Conservation (phyloP, 208 protist genomes). For the Acanthamoeba triangularis region DNA sequence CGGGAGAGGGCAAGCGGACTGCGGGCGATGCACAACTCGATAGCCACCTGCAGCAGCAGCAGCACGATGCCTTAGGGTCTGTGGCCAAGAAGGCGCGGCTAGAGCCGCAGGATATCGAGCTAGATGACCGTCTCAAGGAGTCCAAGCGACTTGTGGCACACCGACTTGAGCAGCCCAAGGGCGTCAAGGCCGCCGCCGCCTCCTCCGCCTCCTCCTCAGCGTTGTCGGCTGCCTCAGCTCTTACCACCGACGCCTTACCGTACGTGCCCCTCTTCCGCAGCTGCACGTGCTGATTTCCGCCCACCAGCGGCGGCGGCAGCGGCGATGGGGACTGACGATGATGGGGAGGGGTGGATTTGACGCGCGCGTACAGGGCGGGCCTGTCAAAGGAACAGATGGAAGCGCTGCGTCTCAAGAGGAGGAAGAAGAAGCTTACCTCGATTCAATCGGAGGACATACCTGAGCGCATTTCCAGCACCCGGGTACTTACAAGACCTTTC, state of each 20-base stretch:
- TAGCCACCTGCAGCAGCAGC: background rate
- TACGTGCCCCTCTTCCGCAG: background rate
- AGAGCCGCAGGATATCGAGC: slow-evolving; percentile 16
- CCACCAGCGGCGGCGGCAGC: too few species aligned
- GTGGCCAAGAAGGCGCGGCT: slow-evolving; percentile 9
- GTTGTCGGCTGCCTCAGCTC: background rate
- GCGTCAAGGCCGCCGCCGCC: background rate
- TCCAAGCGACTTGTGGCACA: slow-evolving; percentile 43
- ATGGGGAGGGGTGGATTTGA: background rate
- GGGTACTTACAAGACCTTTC: background rate
- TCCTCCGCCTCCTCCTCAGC: background rate
- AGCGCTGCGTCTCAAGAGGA: background rate
- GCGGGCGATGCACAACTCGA: background rate
- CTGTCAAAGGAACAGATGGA: slow-evolving; percentile 13
- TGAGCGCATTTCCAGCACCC: background rate
- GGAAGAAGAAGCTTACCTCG: slow-evolving; percentile 16
- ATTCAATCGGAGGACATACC: background rate
- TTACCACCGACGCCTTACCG: background rate
- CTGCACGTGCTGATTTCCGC: too few species aligned
- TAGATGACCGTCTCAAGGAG: background rate
- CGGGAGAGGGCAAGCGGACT: background rate
- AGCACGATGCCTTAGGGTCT: background rate
- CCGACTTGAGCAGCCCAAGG: slow-evolving; percentile 24
- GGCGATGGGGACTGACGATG: background rate
- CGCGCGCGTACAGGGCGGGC: background rate